Conservation (phyloP, 345 rosid genomes). For the Syzygium grande region DNA sequence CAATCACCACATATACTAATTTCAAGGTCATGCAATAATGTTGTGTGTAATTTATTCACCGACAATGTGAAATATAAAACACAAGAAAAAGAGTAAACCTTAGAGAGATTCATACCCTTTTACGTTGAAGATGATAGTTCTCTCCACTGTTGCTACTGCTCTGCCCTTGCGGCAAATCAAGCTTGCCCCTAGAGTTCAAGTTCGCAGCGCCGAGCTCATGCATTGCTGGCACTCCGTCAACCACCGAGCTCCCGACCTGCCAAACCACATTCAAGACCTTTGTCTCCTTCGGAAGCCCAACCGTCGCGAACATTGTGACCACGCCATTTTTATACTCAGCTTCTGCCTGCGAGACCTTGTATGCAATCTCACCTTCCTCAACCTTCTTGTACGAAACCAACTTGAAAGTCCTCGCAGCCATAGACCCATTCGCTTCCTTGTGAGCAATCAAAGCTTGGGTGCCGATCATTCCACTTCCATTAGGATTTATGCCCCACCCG, state of each 20-base stretch:
- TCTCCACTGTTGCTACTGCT: conserved; percentile 8
- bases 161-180: conserved; percentile 15
- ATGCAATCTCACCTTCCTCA: conserved; percentile 27
- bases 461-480: conserved; percentile 43
- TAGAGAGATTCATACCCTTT: neutral
- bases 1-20: neutral
- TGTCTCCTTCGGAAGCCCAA: conserved; percentile 44
- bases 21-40: neutral
- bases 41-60: neutral
- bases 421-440: conserved; percentile 18
- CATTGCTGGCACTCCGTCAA: conserved; percentile 16
- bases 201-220: conserved; percentile 22
- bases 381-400: conserved; percentile 16
- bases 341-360: conserved; percentile 40
- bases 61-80: neutral
- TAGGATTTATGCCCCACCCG: conserved; percentile 79
- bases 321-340: conserved; percentile 28
- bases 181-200: conserved; percentile 8
- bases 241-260: conserved; percentile 64
- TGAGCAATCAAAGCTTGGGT: conserved; percentile 60
- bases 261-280: conserved; percentile 60
- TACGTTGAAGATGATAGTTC: neutral
- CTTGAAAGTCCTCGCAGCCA: conserved; percentile 39
- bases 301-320: conserved; percentile 31
- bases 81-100: neutral